A percentile compares a stretch with the other conserved stretches of the same genome.
phyloP scores from a whole-genome alignment of 768 basidiomycete species.

The Calocybe cyanea region DNA sequence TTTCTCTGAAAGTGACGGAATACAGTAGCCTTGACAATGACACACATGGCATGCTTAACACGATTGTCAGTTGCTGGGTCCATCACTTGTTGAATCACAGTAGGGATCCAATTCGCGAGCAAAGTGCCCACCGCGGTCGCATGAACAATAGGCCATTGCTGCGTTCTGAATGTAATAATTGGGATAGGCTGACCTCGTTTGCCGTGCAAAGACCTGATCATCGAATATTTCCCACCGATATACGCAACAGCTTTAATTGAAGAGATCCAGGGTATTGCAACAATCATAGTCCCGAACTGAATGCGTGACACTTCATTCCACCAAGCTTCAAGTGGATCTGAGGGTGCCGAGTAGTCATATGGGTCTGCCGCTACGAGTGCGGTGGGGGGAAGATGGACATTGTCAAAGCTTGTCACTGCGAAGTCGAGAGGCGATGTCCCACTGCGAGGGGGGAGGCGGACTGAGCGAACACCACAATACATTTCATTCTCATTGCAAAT shows the following conservation, averaged over 20 bases:
- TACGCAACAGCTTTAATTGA: conserved; percentile 46
- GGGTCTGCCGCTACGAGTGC: conserved; percentile 44
- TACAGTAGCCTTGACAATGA: no score
- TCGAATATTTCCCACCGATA: conserved; percentile 50
- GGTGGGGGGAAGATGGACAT: conserved; percentile 43
- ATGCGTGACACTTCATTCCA: conserved; percentile 51
- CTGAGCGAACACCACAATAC: conserved; percentile 47
- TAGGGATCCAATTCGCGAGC: conserved; percentile 41
- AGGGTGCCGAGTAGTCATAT: conserved; percentile 31
- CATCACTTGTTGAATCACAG: conserved; percentile 23
- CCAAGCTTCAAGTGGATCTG: conserved; percentile 41
- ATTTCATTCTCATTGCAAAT: conserved; percentile 47
- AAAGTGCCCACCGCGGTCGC: conserved; percentile 48
- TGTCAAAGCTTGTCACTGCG: conserved; percentile 48
- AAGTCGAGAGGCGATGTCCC: conserved; percentile 51
- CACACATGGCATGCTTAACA: no score
- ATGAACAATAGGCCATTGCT: conserved; percentile 53
- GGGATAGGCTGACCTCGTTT: conserved; percentile 36
- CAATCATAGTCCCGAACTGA: conserved; percentile 44
- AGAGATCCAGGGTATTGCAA: conserved; percentile 43
- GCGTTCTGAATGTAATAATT: conserved; percentile 59
- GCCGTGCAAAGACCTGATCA: conserved; percentile 45
- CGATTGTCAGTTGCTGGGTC: no score
- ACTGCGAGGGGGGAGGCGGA: conserved; percentile 42
- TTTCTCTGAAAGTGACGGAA: no score